phyloP scores from a whole-genome alignment of 306 rosid species.

The Carpinus viminea region DNA sequence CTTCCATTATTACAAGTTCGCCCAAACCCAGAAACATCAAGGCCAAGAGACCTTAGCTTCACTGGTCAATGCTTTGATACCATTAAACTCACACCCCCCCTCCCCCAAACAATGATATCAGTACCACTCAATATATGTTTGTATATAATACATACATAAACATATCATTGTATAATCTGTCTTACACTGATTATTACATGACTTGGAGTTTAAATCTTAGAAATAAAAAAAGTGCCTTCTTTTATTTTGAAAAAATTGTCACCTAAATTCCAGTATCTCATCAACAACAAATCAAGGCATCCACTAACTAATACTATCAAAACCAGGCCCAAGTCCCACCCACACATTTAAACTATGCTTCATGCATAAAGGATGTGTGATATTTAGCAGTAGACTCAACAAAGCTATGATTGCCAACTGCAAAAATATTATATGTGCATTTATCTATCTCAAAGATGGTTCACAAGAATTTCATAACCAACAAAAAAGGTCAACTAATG shows the following conservation, averaged over 20 bases:
- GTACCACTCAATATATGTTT: not conserved
- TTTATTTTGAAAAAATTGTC: not conserved
- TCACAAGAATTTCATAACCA: conserved; percentile 16
- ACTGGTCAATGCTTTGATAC: not conserved
- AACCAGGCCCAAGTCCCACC: not conserved
- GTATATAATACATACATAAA: not conserved
- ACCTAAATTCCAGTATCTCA: not conserved
- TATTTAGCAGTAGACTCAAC: not conserved
- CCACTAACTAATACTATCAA: not conserved
- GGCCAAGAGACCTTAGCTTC: not conserved
- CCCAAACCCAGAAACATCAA: not conserved
- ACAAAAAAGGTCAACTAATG: conserved; percentile 14
- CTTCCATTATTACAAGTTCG: not conserved
- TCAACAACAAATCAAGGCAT: not conserved
- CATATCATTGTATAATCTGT: not conserved
- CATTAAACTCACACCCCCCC: not conserved
- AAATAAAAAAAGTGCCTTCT: not conserved
- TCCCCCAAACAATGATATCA: not conserved
- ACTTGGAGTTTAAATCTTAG: not conserved
- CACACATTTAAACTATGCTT: not conserved
- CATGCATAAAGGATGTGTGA: not conserved
- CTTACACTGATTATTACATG: not conserved
- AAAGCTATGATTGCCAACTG: conserved; percentile 19
- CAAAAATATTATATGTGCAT: not conserved
- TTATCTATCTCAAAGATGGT: conserved; percentile 1